phyloP scores from a whole-genome alignment of 2,329 filamentous ascomycete species.

The Periconia sp. region DNA sequence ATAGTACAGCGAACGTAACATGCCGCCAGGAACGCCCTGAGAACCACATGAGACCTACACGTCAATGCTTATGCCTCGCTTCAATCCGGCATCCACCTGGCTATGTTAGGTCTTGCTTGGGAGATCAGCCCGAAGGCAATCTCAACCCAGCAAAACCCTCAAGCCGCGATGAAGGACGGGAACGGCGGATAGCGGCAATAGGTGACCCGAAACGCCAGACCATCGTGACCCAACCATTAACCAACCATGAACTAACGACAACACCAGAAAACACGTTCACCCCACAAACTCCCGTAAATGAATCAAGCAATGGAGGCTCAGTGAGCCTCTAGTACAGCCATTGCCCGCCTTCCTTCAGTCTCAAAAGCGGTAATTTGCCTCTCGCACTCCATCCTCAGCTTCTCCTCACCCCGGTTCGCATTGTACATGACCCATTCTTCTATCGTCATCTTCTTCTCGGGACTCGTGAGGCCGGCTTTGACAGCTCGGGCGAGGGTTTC shows the following conservation, averaged over 20 bases:
- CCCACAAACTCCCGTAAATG: background rate
- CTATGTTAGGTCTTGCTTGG: background rate
- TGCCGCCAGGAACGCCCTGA: too few relatives aligned
- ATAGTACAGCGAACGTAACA: too few relatives aligned
- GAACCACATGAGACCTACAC: too few relatives aligned
- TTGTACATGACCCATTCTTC: conserved; percentile 91
- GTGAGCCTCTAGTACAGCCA: conserved; percentile 72
- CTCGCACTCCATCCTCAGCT: conserved; percentile 81
- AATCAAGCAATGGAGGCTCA: background rate
- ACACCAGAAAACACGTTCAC: background rate
- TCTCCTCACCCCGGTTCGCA: conserved; percentile 79
- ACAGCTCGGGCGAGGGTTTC: conserved; percentile 56
- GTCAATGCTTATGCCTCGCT: too few relatives aligned
- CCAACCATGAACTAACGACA: background rate
- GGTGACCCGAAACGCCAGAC: too few relatives aligned
- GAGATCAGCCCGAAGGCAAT: background rate
- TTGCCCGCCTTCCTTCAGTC: conserved; percentile 77
- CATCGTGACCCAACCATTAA: background rate
- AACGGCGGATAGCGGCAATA: background rate
- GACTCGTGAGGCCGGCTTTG: conserved; percentile 69
- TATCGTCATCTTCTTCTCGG: conserved; percentile 88
- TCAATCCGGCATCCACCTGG: background rate
- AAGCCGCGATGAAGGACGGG: conserved; percentile 1
- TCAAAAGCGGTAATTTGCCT: conserved; percentile 83
- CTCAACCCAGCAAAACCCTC: conserved; percentile 1